A percentile compares a stretch with the other conserved stretches of the same genome.
Conservation (phyloP, 371 early-diverging fungal species). For the Parasitella parasitica region DNA sequence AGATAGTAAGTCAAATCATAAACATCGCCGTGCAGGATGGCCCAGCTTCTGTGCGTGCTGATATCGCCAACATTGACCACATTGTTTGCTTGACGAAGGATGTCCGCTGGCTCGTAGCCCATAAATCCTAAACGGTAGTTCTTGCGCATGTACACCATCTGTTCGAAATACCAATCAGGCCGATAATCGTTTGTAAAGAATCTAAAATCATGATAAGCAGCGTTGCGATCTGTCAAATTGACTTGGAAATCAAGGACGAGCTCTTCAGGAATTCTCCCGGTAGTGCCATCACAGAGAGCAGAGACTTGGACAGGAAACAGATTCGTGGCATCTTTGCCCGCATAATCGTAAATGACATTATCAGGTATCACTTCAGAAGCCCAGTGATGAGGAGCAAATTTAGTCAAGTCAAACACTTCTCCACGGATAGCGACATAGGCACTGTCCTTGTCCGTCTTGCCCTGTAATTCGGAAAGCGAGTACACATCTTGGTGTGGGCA, state of each 20-base stretch:
- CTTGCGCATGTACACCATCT: conserved; percentile 34
- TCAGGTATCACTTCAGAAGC: conserved; percentile 45
- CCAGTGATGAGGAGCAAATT: conserved; percentile 56
- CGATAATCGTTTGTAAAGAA: conserved; percentile 36
- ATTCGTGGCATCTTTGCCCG: conserved; percentile 60
- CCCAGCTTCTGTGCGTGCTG: conserved; percentile 44
- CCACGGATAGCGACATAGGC: conserved; percentile 61
- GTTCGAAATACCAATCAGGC: conserved; percentile 39
- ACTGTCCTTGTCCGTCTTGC: conserved; percentile 35
- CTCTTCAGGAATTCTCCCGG: conserved; percentile 27
- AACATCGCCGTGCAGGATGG: conserved; percentile 42
- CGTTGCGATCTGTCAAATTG: conserved; percentile 32
- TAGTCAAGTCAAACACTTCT: conserved; percentile 62
- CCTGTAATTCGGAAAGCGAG: conserved; percentile 51
- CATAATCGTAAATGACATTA: conserved; percentile 52
- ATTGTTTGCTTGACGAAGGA: conserved; percentile 27
- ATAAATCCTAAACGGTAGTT: conserved; percentile 34
- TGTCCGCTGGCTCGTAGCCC: conserved; percentile 34
- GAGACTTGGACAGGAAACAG: conserved; percentile 72
- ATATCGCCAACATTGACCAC: conserved; percentile 44
- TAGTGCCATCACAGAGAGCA: conserved; percentile 31
- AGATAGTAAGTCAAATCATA: conserved; percentile 50
- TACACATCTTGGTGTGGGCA: conserved; percentile 79
- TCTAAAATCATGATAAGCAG: conserved; percentile 35
- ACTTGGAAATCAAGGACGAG: conserved; percentile 32